Evolutionary conservation across 1,284 basidiomycete genomes (phyloP).

Genomic region (Apiotrichum sp.): DNA sequence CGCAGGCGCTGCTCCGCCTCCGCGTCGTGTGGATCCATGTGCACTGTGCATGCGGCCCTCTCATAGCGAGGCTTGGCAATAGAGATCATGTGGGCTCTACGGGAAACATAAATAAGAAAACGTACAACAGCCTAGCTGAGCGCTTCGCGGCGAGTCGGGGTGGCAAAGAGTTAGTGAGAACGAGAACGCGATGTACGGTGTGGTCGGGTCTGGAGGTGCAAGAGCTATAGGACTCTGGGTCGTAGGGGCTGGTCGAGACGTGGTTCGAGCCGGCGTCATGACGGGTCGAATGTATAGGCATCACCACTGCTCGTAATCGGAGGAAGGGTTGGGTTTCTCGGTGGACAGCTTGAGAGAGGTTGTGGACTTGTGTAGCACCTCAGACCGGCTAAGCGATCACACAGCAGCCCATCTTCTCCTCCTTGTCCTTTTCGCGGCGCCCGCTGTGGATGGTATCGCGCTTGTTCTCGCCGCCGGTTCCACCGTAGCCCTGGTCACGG

Average conservation of each 20-base stretch:
- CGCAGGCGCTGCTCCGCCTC: no score
- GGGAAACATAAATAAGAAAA: neutral
- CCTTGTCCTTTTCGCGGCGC: slow-evolving; percentile 7
- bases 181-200: no score
- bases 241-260: no score
- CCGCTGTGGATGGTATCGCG: slow-evolving; percentile 4
- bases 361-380: neutral
- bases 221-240: no score
- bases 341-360: neutral
- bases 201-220: no score
- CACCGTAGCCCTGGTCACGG: slow-evolving; percentile 59
- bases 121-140: neutral
- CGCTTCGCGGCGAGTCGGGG: no score
- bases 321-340: no score
- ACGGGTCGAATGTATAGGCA: neutral
- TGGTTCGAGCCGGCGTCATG: neutral
- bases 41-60: neutral
- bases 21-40: neutral
- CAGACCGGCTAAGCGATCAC: slow-evolving; percentile 7
- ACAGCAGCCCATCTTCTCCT: slow-evolving; percentile 9
- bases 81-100: slow-evolving; percentile 1
- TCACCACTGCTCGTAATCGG: neutral
- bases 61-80: neutral
- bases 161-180: no score
- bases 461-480: slow-evolving; percentile 28